phyloP scores from a whole-genome alignment of 169 alveolate species.

The Eimeria acervulina region DNA sequence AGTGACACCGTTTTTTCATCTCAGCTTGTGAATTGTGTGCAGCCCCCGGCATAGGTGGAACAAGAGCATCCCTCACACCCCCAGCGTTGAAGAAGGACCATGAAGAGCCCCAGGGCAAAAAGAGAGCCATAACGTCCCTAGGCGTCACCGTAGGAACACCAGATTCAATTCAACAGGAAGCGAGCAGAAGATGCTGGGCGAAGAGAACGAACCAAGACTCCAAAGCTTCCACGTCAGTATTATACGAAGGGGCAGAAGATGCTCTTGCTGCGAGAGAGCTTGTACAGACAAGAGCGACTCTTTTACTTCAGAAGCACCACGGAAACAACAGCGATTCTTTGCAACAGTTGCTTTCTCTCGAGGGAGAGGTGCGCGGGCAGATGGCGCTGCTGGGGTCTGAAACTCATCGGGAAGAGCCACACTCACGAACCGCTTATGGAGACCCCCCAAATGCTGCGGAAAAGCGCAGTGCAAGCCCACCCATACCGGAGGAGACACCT shows the following conservation, averaged over 20 bases:
- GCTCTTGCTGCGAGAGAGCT: conserved; percentile 65
- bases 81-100: background rate
- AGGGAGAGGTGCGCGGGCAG: conserved; percentile 57
- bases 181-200: background rate
- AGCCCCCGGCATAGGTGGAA: conserved; percentile 70
- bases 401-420: no score
- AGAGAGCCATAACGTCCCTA: background rate
- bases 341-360: conserved; percentile 20
- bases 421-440: background rate
- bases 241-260: conserved; percentile 70
- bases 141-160: background rate
- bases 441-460: background rate
- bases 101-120: background rate
- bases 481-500: conserved; percentile 68
- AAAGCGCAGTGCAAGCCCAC: background rate
- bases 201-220: background rate
- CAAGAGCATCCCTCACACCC: background rate
- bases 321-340: conserved; percentile 6
- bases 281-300: conserved; percentile 53
- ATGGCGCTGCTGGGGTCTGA: conserved; percentile 45
- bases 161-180: background rate
- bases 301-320: conserved; percentile 38
- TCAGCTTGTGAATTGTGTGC: conserved; percentile 21
- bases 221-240: background rate
- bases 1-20: background rate